Evolutionary conservation across 2,329 filamentous ascomycete species (phyloP).

Genomic region (Rhynchosporium agropyri): DNA sequence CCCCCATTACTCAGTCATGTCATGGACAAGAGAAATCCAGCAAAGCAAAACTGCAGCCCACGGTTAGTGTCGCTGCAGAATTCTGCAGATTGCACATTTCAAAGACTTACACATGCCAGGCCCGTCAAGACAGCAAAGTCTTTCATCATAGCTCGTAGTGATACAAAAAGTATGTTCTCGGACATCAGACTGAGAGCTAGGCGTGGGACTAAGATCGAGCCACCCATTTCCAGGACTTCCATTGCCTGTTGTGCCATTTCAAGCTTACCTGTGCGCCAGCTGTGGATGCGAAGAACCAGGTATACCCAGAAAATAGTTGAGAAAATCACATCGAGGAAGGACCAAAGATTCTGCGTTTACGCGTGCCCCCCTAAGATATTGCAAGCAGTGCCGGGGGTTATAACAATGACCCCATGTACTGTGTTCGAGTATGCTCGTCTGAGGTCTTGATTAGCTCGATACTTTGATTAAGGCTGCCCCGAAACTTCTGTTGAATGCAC

Average conservation of each 20-base stretch:
- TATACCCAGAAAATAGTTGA: conserved; percentile 72
- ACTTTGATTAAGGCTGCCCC: background rate
- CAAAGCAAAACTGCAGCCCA: conserved; percentile 70
- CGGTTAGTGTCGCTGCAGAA: conserved; percentile 1
- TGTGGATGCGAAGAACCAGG: conserved; percentile 67
- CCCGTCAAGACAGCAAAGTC: conserved; percentile 62
- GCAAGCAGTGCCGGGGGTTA: conserved; percentile 2
- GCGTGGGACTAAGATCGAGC: conserved; percentile 75
- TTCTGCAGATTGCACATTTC: conserved; percentile 32
- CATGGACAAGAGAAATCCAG: conserved; percentile 77
- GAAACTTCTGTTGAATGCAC: background rate
- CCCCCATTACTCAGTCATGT: conserved; percentile 72
- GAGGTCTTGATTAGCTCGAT: background rate
- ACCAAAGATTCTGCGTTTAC: conserved; percentile 87
- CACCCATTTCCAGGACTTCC: conserved; percentile 77
- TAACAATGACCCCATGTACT: conserved; percentile 37
- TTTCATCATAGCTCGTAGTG: conserved; percentile 80
- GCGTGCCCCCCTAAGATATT: conserved; percentile 61
- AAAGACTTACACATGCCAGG: conserved; percentile 10
- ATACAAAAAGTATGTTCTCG: conserved; percentile 82
- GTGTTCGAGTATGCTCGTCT: conserved; percentile 49
- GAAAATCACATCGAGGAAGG: conserved; percentile 81
- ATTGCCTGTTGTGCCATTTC: conserved; percentile 66
- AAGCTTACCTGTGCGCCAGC: conserved; percentile 54
- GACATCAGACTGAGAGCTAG: conserved; percentile 82